Base-by-base conservation (phyloP, 202 grass and related monocot species). In the Miscanthus sacchariflorus region DNA sequence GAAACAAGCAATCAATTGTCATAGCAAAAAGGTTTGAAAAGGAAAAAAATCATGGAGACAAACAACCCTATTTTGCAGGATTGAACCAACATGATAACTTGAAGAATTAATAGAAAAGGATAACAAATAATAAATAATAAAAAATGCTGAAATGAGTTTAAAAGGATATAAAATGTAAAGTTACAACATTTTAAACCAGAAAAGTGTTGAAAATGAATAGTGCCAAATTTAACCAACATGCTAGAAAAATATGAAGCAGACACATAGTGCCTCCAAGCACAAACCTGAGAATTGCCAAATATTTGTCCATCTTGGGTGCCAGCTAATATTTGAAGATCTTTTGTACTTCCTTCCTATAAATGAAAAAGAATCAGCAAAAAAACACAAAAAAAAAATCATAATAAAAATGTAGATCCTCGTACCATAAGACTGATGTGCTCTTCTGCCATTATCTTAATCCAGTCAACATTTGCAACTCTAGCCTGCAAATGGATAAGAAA, bases 361-460 rank as follows among this genome's bases (percentile, higher is more conserved):
- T 64, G 72, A 72, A 87, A 56, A 77, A 61, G 44, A 67, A 85
- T 73, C 23, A 89, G 42, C 38, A 75, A 46, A 50, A 19, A 76
- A 82, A 54, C 5, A 18, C 5, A 6, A 84, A 42, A 21, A 85
- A 40, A 56, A 30, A 30, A 30, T 30, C 58, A 56, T 52, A 70
- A 89, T 40, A 79, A 83, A 54, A 83, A 58, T 82, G 24, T 33
- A 84, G 42, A 84, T 43, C 66, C 64, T 23, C 54, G 14, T 98
- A 98, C 96, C 96, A 96, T 95, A 87, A 98, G 86, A 87, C 91
- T 93, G 70, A 98, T 92, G 72, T 96, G 90, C n/a, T 93, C 92
- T 79, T 91, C 89, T 78, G 94, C 80, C 21, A 93, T 82, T 93
- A 98, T 95, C 86, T 95, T 82, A 90, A 95, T 90, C 96, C 96